Conservation (phyloP, 2,329 filamentous ascomycete species). For the Beauveria varroae region DNA sequence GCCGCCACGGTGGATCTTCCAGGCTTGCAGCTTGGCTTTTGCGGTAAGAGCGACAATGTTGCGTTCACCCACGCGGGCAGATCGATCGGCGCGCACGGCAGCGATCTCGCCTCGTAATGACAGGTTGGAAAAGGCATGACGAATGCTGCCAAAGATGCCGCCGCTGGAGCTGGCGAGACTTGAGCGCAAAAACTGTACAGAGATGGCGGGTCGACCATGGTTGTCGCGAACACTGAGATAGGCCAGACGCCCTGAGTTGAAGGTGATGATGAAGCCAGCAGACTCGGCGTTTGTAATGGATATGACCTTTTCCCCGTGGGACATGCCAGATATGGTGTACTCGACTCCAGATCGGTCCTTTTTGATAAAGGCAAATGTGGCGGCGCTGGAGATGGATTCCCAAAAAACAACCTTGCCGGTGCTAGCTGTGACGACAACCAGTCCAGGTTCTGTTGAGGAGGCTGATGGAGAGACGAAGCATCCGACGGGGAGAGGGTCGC, state of each 20-base stretch:
- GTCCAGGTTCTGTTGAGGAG: slow-evolving; percentile 70
- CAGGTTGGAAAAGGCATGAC: slow-evolving; percentile 63
- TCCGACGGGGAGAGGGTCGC: slow-evolving; percentile 72
- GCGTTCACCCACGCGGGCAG: slow-evolving; percentile 70
- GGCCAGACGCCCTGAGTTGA: slow-evolving; percentile 79
- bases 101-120: slow-evolving; percentile 70
- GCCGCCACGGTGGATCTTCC: slow-evolving; percentile 84
- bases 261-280: slow-evolving; percentile 76
- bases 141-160: slow-evolving; percentile 75
- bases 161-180: slow-evolving; percentile 47
- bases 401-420: slow-evolving; percentile 86
- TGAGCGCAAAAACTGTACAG: slow-evolving; percentile 66
- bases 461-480: slow-evolving; percentile 74
- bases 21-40: slow-evolving; percentile 71
- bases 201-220: slow-evolving; percentile 77
- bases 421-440: slow-evolving; percentile 77
- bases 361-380: slow-evolving; percentile 74
- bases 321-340: slow-evolving; percentile 63
- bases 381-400: slow-evolving; percentile 88
- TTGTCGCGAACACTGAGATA: slow-evolving; percentile 81
- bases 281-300: slow-evolving; percentile 76
- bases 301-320: slow-evolving; percentile 68
- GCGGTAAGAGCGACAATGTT: slow-evolving; percentile 74
- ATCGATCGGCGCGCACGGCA: slow-evolving; percentile 67
- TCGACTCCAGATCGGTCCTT: slow-evolving; percentile 77